Base-by-base conservation (phyloP, 768 basidiomycete species). In the Podaxis sp. region DNA sequence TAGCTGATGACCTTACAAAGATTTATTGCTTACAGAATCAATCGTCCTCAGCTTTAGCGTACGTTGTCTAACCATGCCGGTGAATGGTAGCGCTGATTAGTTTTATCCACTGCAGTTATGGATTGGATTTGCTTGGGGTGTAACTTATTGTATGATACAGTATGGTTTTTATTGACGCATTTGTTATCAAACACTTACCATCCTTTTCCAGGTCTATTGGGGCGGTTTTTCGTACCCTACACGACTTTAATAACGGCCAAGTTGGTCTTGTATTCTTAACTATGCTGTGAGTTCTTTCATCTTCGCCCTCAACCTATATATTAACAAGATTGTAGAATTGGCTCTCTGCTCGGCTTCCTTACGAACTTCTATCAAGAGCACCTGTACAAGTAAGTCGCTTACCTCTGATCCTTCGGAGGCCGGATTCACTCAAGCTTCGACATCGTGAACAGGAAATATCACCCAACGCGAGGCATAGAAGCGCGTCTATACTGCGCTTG, bases 121-220 rank as follows among this genome's bases (percentile, higher is more conserved):
- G 88, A 75, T 87, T 36, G 86, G 86, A 56, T 86, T 93, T 64
- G 81, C 84, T 0, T 94, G 92, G 92, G 92, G 92, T 0, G 83
- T 92, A 4, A 72, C 87, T 24, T 94, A 84, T 68, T 86, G 84
- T 57, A 75, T 92, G 70, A 79, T 90, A 36, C 82, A 84, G 85
- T 87, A 67, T 38, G 76, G 68, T 5, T 5, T 19, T 13, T 38
- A 13, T 6, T 4, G 8, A 22, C 5, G 7, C 15, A 22, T 36
- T 3, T 22, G 17, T 19, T 58, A 7, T 6, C 19, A 12, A 22
- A 17, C 3, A 2, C 40, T 38, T 15, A 33, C 11, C 28, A 2
- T 12, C 36, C 22, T 17, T 2, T 38, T 22, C 19, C n/a, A 59
- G 57, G 15, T 61, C 59, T 30, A 54, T 61, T 11, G 51, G 39